Percentiles rank a stretch among this genome's conserved stretches.
Evolutionary conservation across 805 yeast species (phyloP).

Genomic region (Maudiozyma pseudohumilis): DNA sequence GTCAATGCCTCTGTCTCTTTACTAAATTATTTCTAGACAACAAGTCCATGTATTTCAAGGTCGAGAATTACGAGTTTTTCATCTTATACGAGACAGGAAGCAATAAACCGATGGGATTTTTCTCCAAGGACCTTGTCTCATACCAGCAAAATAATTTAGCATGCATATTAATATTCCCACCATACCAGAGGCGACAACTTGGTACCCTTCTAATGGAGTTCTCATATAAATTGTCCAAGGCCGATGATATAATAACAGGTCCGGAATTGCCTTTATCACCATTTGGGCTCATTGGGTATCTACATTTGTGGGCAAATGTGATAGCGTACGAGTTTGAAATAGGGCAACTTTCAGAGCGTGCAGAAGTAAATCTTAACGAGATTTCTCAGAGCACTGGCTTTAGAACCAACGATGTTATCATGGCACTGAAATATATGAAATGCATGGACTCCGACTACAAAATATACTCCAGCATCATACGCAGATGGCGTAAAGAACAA

Average conservation of each 20-base stretch:
- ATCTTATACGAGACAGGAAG: slow-evolving; percentile 46
- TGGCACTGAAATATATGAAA: slow-evolving; percentile 49
- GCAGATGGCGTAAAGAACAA: slow-evolving; percentile 13
- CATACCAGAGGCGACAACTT: slow-evolving; percentile 67
- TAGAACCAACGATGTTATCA: slow-evolving; percentile 48
- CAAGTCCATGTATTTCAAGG: slow-evolving; percentile 75
- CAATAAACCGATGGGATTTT: slow-evolving; percentile 73
- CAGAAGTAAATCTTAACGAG: slow-evolving; percentile 35
- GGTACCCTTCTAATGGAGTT: slow-evolving; percentile 78
- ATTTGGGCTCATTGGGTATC: slow-evolving; percentile 65
- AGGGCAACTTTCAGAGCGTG: slow-evolving; percentile 30
- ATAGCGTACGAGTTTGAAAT: slow-evolving; percentile 36
- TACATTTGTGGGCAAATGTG: slow-evolving; percentile 62
- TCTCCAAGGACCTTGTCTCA: slow-evolving; percentile 76
- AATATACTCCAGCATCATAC: slow-evolving; percentile 10
- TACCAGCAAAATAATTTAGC: slow-evolving; percentile 78
- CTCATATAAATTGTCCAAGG: slow-evolving; percentile 65
- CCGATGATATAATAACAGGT: slow-evolving; percentile 60
- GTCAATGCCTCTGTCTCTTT: slow-evolving; percentile 76
- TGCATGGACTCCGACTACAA: slow-evolving; percentile 29
- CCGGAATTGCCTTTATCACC: slow-evolving; percentile 89
- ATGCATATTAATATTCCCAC: slow-evolving; percentile 86
- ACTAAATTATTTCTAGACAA: slow-evolving; percentile 84
- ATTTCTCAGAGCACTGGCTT: slow-evolving; percentile 53
- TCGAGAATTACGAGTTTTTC: slow-evolving; percentile 74